Evolutionary conservation across 495 filamentous ascomycete species (phyloP), one percentile per base, ranked within the genome.

Genomic region (Neurospora sp.): DNA sequence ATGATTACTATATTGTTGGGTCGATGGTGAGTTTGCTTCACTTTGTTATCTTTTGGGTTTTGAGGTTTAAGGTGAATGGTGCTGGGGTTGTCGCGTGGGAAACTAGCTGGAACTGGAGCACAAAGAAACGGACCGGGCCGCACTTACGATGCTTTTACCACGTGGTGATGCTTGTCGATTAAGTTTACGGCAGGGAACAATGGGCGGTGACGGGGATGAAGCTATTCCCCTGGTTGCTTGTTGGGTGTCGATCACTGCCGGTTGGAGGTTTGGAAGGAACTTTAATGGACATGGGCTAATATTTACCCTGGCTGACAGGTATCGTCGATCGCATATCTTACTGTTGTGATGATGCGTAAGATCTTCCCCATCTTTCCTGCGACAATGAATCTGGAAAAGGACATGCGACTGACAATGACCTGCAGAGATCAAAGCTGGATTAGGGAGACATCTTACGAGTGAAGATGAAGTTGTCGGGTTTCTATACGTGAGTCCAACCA

Each of bases 391-490:
- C n/a, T n/a, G n/a, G n/a, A n/a, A n/a, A n/a, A n/a, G n/a, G n/a
- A n/a, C n/a, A n/a, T 18, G 11, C 12, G 4, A 39, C 71, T 74
- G 69, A 74, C 38, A 73, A 16, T 27, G 48, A 8, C 37, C 14
- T 5, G 16, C 73, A 77, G 75, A 77, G 35, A 70, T 77, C 39
- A 77, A 77, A 69, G 72, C 72, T 9, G 76, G 76, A 10, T 40
- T 77, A 27, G 76, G 76, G 1, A 37, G 74, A 3, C 48, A 39
- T 4, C 39, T 77, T 48, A 76, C 78, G 14, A 62, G 54, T 11
- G 75, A 80, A n/a, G 78, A 77, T 40, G 81, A 84, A 12, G 78
- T 80, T 4, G 80, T 83, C 23, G 80, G 79, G 46, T 83, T 84
- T 72, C 23, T 77, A 11, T 71, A 70, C 2, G 72, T 73, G n/a